phyloP scores from a whole-genome alignment of 2,329 filamentous ascomycete species.

The Cercospora brassicicola region DNA sequence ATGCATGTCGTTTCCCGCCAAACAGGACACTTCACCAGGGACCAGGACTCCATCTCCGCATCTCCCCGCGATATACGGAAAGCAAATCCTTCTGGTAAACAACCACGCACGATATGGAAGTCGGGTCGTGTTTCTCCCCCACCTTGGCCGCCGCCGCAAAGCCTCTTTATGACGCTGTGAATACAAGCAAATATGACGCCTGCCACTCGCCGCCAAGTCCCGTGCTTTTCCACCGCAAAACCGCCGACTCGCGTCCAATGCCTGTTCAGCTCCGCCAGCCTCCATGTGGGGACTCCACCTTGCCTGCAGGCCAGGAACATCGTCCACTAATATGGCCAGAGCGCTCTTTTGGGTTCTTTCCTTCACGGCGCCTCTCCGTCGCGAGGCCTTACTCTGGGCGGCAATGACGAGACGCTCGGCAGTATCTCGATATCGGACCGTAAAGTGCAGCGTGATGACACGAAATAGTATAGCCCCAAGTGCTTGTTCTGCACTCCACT shows the following conservation, averaged over 20 bases:
- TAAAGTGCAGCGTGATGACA: conserved; percentile 11
- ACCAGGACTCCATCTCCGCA: background rate
- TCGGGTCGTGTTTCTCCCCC: background rate
- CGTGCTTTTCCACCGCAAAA: conserved; percentile 8
- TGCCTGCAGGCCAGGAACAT: conserved; percentile 6
- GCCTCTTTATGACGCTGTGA: background rate
- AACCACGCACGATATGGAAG: background rate
- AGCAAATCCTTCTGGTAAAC: background rate
- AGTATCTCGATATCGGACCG: conserved; percentile 13
- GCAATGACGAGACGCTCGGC: background rate
- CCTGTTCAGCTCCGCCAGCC: conserved; percentile 5
- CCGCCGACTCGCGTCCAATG: conserved; percentile 4
- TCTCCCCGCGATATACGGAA: background rate
- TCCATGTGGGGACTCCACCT: conserved; percentile 14
- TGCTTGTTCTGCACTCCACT: conserved; percentile 6
- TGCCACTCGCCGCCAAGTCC: background rate
- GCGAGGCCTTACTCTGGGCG: background rate
- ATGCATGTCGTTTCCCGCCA: background rate
- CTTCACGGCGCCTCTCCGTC: background rate
- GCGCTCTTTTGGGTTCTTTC: background rate
- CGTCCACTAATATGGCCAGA: background rate
- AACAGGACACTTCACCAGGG: background rate
- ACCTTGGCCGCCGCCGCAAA: background rate
- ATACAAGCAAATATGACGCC: background rate
- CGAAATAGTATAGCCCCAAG: conserved; percentile 4